A percentile compares a stretch with the other conserved stretches of the same genome.
phyloP scores from a whole-genome alignment of 2,329 filamentous ascomycete species.

The Hypoxylon sp. region DNA sequence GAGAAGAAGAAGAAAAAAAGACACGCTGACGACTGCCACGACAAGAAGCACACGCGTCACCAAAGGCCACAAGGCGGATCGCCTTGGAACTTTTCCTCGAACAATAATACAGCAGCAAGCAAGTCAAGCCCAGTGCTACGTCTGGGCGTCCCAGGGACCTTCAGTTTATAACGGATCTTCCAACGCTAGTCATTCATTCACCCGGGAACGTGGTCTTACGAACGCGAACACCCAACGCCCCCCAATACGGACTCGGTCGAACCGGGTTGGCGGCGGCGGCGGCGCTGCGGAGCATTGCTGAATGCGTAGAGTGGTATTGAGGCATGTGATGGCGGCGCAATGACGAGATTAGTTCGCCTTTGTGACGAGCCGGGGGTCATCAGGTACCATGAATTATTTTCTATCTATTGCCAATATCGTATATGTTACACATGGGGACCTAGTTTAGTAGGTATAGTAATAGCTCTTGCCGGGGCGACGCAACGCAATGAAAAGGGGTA shows the following conservation, averaged over 20 bases:
- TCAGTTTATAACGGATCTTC: too few relatives aligned
- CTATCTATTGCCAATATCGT: conserved; percentile 4
- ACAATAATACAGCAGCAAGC: too few relatives aligned
- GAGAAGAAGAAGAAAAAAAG: not conserved
- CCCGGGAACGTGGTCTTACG: conserved; percentile 21
- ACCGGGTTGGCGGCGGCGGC: conserved; percentile 18
- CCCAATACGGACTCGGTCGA: conserved; percentile 13
- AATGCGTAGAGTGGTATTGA: conserved; percentile 1
- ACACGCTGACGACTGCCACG: not conserved
- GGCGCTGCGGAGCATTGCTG: conserved; percentile 7
- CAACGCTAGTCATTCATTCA: conserved; percentile 10
- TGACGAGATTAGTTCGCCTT: conserved; percentile 12
- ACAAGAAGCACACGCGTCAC: not conserved
- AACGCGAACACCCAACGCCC: not conserved
- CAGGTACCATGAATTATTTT: too few relatives aligned
- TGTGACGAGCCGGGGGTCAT: not conserved
- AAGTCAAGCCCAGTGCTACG: conserved; percentile 19
- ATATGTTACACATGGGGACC: too few relatives aligned
- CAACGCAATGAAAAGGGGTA: not conserved
- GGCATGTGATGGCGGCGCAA: conserved; percentile 15
- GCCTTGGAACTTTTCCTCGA: not conserved
- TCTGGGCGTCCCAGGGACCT: conserved; percentile 10
- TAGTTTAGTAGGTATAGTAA: conserved; percentile 1
- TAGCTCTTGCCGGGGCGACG: too few relatives aligned
- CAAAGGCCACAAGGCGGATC: conserved; percentile 3